Evolutionary conservation across 1,284 basidiomycete genomes (phyloP), one percentile per base, ranked within the genome.

Genomic region (Puccinia hordei): DNA sequence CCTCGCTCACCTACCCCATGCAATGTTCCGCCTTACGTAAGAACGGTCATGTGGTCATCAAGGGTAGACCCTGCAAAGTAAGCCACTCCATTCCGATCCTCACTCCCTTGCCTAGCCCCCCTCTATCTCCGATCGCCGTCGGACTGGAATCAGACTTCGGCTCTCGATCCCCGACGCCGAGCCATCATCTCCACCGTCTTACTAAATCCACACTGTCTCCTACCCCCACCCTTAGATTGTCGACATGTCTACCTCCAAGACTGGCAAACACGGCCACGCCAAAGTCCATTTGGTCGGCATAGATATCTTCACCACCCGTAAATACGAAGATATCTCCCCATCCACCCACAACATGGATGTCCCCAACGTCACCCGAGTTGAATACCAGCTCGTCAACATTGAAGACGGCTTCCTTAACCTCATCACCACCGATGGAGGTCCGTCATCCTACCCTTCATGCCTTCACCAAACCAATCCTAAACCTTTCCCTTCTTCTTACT

Each of bases 261-360:
- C 94, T 77, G 95, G 94, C 74, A 87, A 87, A 91, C 96, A 98
- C 90, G 96, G 96, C 86, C 97, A 99, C 90, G 96, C 97, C 88
- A 99, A 99, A 89, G 96, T 98, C 86, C 94, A 99, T 89, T 90
- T 99, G 84, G 91, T 98, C 85, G 97, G 91, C 86, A 92, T 92
- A 86, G 97, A 99, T 89, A 78, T 78, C 53, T 78, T 78, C 55
- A 78, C 76, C 30, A 9, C 33, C 22, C 33, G 55, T 1, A 78
- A 78, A 49, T 78, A 69, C 55, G 96, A 99, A 90, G 96, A 98
- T 90, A 95, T 98, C 87, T 96, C 88, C 84, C 96, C 96, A 86
- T 99, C 97, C 85, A 97, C 94, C 85, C 94, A 97, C 90, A 97
- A 97, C 89, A 93, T 98, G 93, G 95, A 98, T 85, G 96, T 98